Percentiles rank a stretch among this genome's conserved stretches.
Evolutionary conservation across 768 basidiomycete genomes (phyloP).

Genomic region (Sistotremastrum suecicum): DNA sequence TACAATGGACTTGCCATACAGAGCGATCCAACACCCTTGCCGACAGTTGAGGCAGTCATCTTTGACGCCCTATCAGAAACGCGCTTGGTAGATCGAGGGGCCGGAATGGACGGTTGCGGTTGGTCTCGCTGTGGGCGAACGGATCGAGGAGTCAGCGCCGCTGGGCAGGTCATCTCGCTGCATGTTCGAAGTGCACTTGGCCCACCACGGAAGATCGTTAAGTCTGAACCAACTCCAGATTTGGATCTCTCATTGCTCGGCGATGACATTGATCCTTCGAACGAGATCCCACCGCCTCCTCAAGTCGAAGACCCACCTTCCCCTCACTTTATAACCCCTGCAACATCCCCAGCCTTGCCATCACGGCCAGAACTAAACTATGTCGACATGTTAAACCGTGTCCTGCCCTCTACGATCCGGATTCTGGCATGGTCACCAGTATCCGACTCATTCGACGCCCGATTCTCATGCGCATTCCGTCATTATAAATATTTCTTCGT

Average conservation of each 20-base stretch:
- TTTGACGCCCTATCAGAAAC: conserved; percentile 69
- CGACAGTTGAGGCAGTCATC: conserved; percentile 84
- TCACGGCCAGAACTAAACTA: conserved; percentile 53
- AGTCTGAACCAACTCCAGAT: conserved; percentile 7
- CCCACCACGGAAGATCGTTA: conserved; percentile 1
- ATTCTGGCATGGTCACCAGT: conserved; percentile 93
- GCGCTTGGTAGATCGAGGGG: conserved; percentile 57
- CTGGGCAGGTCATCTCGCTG: conserved; percentile 84
- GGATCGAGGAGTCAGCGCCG: conserved; percentile 88
- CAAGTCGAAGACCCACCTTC: conserved; percentile 13
- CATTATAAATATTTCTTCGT: conserved; percentile 99
- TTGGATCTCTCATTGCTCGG: not conserved
- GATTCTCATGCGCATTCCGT: conserved; percentile 72
- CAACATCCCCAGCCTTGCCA: not conserved
- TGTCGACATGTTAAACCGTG: conserved; percentile 64
- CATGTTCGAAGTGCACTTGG: conserved; percentile 69
- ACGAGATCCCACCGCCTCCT: conserved; percentile 14
- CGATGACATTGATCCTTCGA: conserved; percentile 25
- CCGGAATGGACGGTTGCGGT: conserved; percentile 71
- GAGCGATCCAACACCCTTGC: conserved; percentile 48
- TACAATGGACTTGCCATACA: conserved; percentile 89
- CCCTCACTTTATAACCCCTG: conserved; percentile 10
- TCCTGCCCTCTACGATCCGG: conserved; percentile 82
- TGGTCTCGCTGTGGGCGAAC: conserved; percentile 91
- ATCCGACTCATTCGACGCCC: conserved; percentile 61